Percentiles rank a stretch among this genome's conserved stretches.
Evolutionary conservation across 2,329 filamentous ascomycete species (phyloP).

Genomic region (Thelonectria discophora): DNA sequence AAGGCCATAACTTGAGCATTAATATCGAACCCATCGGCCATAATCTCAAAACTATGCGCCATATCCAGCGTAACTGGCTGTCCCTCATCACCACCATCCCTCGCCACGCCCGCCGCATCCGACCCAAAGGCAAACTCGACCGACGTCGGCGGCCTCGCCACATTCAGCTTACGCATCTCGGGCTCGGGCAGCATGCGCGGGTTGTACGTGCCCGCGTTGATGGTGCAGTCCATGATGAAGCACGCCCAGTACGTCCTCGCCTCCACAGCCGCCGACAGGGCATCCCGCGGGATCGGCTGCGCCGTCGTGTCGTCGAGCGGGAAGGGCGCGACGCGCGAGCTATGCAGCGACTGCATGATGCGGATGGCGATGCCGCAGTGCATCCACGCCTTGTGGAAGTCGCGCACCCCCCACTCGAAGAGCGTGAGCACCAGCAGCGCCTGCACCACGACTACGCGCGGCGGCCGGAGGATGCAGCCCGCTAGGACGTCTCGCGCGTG

Average conservation of each 20-base stretch:
- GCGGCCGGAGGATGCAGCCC: slow-evolving; percentile 29
- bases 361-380: slow-evolving; percentile 44
- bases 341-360: slow-evolving; percentile 39
- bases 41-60: slow-evolving; percentile 43
- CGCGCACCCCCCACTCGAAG: slow-evolving; percentile 54
- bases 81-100: accelerated
- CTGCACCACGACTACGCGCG: slow-evolving; percentile 47
- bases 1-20: slow-evolving; percentile 53
- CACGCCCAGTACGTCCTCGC: slow-evolving; percentile 56
- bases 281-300: slow-evolving; percentile 22
- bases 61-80: slow-evolving; percentile 20
- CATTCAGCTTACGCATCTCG: slow-evolving; percentile 47
- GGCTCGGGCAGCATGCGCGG: slow-evolving; percentile 49
- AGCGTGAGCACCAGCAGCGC: slow-evolving; percentile 51
- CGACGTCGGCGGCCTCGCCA: slow-evolving; percentile 44
- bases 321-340: slow-evolving; percentile 31
- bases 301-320: slow-evolving; percentile 31
- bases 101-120: slow-evolving; percentile 16
- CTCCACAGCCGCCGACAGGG: slow-evolving; percentile 42
- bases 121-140: slow-evolving; percentile 53
- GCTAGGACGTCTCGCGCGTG: slow-evolving; percentile 29
- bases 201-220: slow-evolving; percentile 53
- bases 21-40: slow-evolving; percentile 55
- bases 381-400: slow-evolving; percentile 56
- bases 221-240: slow-evolving; percentile 56